Percentiles rank a stretch among this genome's conserved stretches.
phyloP scores from a whole-genome alignment of 768 basidiomycete species.

The Suillus brevipes region DNA sequence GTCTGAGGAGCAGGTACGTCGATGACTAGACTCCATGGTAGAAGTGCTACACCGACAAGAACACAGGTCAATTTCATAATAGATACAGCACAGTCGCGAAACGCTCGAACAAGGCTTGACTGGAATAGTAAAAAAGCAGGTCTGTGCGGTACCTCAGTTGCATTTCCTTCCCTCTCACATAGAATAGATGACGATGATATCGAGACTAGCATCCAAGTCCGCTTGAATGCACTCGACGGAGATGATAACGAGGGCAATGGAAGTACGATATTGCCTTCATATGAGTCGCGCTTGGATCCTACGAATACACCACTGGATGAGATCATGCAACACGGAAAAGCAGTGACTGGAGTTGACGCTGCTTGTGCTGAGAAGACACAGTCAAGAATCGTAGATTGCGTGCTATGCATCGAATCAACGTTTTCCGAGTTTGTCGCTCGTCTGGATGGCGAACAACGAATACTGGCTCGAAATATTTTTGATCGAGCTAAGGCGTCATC shows the following conservation, averaged over 20 bases:
- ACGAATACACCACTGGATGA: not conserved
- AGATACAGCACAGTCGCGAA: constrained; percentile 61
- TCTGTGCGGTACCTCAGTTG: constrained; percentile 24
- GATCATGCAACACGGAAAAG: constrained; percentile 43
- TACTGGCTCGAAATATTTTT: constrained; percentile 20
- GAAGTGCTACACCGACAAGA: not conserved
- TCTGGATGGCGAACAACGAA: constrained; percentile 23
- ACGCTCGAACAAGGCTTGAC: constrained; percentile 57
- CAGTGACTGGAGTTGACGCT: constrained; percentile 41
- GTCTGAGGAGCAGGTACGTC: constrained; percentile 72
- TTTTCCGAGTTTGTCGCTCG: constrained; percentile 21
- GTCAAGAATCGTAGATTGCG: constrained; percentile 33
- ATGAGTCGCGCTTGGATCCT: not conserved
- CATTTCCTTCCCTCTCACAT: not conserved
- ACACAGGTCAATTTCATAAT: constrained; percentile 69
- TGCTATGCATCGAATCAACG: constrained; percentile 27
- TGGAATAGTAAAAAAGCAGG: constrained; percentile 93
- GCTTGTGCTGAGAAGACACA: constrained; percentile 44
- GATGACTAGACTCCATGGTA: not conserved
- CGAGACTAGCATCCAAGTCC: constrained; percentile 63
- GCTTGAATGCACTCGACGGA: constrained; percentile 1
- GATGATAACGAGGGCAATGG: not conserved
- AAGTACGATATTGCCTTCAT: not conserved
- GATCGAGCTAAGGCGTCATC: constrained; percentile 15
- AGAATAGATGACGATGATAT: constrained; percentile 78